Base-by-base conservation (phyloP, 1,139 yeast genomes). In the Groenewaldozyma sp. region DNA sequence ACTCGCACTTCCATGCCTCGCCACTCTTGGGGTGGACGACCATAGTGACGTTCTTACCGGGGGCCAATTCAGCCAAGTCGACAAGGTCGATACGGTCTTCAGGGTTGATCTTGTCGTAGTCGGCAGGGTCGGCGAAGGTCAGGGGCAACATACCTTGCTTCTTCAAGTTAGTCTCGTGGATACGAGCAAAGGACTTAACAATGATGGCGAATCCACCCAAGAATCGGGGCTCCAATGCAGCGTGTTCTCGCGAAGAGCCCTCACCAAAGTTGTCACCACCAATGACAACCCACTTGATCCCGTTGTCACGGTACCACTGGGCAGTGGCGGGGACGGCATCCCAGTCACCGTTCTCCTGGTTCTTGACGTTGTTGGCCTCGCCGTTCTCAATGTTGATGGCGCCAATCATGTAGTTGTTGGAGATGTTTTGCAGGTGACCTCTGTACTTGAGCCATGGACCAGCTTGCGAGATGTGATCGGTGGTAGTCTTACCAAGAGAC, bases 391-490 rank as follows among this genome's bases (percentile, higher is more conserved):
- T 91, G 70, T 91, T 91, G 64, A 78, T 87, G 56, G 97, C 98
- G 74, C 98, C 98, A 75, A 91, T 91, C 96, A 91, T 87, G 73
- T 88, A 87, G 77, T 91, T 91, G 77, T 88, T 86, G 60, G 97
- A 87, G 64, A 91, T 91, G 81, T 91, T 91, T 74, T 87, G 93
- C 73, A 91, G 77, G 74, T 91, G 98, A 73, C 98, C 98, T 77
- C 97, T 86, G 94, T 91, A 91, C 76, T 91, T 91, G 77, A 91
- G 84, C 98, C 98, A 91, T 65, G 97, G 97, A 72, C 98, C 98
- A 64, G 98, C 98, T 93, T 84, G 87, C 61, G 97, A 88, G 62
- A 91, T 91, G 74, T 91, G 97, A 73, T 91, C 98, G 57, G 98
- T 91, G 62, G 98, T 91, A 67, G 96, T 87, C 78, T 91, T 91